Evolutionary conservation across 805 yeast species (phyloP), one percentile per base, ranked within the genome.

Genomic region (Cyberlindnera americana): DNA sequence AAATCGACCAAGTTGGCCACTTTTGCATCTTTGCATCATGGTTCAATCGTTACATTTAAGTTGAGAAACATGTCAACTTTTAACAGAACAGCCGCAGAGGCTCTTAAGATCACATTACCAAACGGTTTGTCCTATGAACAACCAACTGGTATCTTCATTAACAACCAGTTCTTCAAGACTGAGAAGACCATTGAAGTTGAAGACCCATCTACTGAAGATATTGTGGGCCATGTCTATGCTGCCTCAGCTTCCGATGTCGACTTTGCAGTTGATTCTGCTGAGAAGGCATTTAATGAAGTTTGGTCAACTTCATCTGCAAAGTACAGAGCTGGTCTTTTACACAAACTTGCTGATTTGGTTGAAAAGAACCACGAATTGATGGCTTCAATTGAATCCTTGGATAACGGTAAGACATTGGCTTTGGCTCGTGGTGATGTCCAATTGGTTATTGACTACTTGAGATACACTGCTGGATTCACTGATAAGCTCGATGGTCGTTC

Each of bases 81-180:
- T 31, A 41, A 35, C 21, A 49, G 59, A 43, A 35, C 53, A 34
- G 17, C 42, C 14, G 63, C 65, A 12, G 48, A 53, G 33, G 40
- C 72, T 4, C 67, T 69, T 9, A 65, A 65, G 24, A 62, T 82
- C 48, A 73, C 71, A 8, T 65, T 80, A 44, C 89, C 90, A 46
- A 81, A 78, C 48, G 90, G 90, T 19, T 50, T 66, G 23, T 65
- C 70, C 25, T 83, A 82, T 57, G 71, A 77, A 37, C 95, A 85
- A 67, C 96, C 96, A 53, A 81, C 84, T 10, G 96, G 96, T 48
- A 67, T 90, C 53, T 90, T 86, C 72, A 87, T 90, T 62, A 83
- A 87, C 70, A 86, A 86, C 64, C 86, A 86, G 62, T 87, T 83
- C 56, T 81, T 82, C 40, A 54, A 67, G 35, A 73, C 75, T 39